Evolutionary conservation across 2,329 filamentous ascomycete genomes (phyloP).

Genomic region (Fusarium tricinctum): DNA sequence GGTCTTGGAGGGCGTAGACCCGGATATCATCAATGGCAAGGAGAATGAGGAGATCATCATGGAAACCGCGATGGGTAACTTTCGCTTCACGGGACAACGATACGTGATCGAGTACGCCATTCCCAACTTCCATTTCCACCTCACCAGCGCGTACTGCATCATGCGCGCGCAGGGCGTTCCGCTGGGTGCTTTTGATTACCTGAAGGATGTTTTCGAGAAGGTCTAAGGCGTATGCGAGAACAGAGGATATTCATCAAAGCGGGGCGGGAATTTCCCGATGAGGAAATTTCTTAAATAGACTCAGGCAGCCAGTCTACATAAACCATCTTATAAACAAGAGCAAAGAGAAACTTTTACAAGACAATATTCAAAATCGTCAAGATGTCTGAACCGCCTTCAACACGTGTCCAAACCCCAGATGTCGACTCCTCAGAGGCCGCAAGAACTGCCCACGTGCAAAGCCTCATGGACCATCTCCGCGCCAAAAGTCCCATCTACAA

Average conservation of each 20-base stretch:
- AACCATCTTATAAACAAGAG: background rate
- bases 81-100: slow-evolving; percentile 51
- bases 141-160: slow-evolving; percentile 68
- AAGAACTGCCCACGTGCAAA: slow-evolving; percentile 50
- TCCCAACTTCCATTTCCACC: slow-evolving; percentile 74
- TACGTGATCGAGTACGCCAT: slow-evolving; percentile 63
- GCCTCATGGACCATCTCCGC: slow-evolving; percentile 55
- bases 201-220: slow-evolving; percentile 53
- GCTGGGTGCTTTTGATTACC: slow-evolving; percentile 69
- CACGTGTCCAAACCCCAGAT: slow-evolving; percentile 27
- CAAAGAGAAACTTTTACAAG: background rate
- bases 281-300: slow-evolving; percentile 36
- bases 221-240: slow-evolving; percentile 41
- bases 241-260: slow-evolving; percentile 46
- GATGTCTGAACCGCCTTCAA: slow-evolving; percentile 40
- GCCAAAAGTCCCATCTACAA: slow-evolving; percentile 67
- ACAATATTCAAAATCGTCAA: background rate
- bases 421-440: slow-evolving; percentile 19
- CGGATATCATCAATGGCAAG: slow-evolving; percentile 42
- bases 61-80: slow-evolving; percentile 46
- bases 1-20: slow-evolving; percentile 51
- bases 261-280: slow-evolving; percentile 47
- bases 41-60: slow-evolving; percentile 45
- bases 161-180: slow-evolving; percentile 69
- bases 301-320: background rate